Percentiles rank a stretch among this genome's conserved stretches.
These are phyloP conservation scores for Chaetomium sp. DNA, from an alignment of 2,329 filamentous ascomycete genomes.

Conservation along the genomic window DNA sequence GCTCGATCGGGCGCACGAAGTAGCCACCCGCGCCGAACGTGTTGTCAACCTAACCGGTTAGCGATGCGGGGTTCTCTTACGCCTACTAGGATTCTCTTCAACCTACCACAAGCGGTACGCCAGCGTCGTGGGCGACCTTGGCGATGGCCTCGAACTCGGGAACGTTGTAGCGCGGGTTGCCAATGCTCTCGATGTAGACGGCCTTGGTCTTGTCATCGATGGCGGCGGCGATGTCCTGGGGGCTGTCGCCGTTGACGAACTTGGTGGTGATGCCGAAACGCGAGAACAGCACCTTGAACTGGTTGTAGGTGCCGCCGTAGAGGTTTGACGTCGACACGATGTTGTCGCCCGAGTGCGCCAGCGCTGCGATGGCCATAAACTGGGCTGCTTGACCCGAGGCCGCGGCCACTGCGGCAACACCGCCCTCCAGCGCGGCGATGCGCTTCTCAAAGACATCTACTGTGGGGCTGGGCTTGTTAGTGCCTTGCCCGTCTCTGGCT, in stretches of 20 bases:
- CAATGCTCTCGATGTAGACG: constrained; percentile 85
- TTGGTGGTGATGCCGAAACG: constrained; percentile 84
- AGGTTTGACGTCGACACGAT: constrained; percentile 86
- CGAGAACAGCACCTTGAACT: constrained; percentile 85
- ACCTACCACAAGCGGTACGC: constrained; percentile 57
- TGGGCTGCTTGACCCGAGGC: constrained; percentile 86
- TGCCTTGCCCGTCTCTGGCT: neutral
- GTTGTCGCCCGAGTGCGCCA: constrained; percentile 87
- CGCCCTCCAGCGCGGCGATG: constrained; percentile 90
- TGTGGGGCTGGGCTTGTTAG: constrained; percentile 55
- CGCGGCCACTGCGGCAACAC: constrained; percentile 76
- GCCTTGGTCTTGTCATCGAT: constrained; percentile 95
- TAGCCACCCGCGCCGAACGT: constrained; percentile 92
- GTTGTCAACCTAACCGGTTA: constrained; percentile 64
- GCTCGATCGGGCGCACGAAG: constrained; percentile 77
- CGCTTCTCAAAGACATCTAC: constrained; percentile 96
- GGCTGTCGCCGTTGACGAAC: constrained; percentile 75
- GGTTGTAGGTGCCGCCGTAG: constrained; percentile 95
- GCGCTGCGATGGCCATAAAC: constrained; percentile 78
- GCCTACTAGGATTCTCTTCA: too few species aligned
- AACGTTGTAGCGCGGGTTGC: constrained; percentile 89
- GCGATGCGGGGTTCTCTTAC: neutral
- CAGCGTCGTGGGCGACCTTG: constrained; percentile 65
- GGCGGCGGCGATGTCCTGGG: constrained; percentile 69
- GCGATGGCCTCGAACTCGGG: constrained; percentile 85